Conservation (phyloP, 345 rosid genomes). For the Passiflora organensis region DNA sequence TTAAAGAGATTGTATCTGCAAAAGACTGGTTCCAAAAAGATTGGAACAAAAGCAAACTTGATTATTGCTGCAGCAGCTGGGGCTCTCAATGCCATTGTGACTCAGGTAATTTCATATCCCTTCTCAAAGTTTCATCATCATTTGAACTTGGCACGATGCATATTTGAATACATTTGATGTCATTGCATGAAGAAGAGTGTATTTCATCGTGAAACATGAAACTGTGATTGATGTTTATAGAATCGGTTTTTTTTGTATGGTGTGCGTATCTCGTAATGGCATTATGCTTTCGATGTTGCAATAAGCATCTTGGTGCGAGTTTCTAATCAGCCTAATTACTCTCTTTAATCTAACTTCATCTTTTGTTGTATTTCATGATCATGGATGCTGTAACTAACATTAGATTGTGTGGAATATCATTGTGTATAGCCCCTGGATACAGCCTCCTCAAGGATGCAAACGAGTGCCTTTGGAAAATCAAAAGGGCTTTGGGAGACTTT, state of each 20-base stretch:
- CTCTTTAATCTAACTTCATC: background rate
- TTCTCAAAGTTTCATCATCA: background rate
- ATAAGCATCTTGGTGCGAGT: background rate
- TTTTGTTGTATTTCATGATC: background rate
- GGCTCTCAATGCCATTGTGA: conserved; percentile 68
- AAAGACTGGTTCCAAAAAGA: conserved; percentile 62
- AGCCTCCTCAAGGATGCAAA: conserved; percentile 95
- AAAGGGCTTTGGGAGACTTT: conserved; percentile 86
- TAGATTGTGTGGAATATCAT: conserved; percentile 12
- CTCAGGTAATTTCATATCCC: conserved; percentile 41
- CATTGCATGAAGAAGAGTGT: no score
- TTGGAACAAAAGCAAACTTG: conserved; percentile 76
- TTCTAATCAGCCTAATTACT: no score
- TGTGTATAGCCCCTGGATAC: conserved; percentile 88
- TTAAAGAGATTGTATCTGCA: conserved; percentile 69
- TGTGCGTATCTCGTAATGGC: no score
- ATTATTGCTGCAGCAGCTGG: conserved; percentile 91
- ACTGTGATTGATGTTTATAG: no score
- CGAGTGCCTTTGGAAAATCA: conserved; percentile 88
- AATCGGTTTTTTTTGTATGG: no score
- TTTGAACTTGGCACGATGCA: background rate
- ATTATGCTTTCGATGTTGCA: no score
- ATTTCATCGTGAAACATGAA: no score
- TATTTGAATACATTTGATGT: no score
- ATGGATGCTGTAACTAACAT: conserved; percentile 3